Evolutionary conservation across 306 rosid species (phyloP).

Genomic region (Glycine latifolia): DNA sequence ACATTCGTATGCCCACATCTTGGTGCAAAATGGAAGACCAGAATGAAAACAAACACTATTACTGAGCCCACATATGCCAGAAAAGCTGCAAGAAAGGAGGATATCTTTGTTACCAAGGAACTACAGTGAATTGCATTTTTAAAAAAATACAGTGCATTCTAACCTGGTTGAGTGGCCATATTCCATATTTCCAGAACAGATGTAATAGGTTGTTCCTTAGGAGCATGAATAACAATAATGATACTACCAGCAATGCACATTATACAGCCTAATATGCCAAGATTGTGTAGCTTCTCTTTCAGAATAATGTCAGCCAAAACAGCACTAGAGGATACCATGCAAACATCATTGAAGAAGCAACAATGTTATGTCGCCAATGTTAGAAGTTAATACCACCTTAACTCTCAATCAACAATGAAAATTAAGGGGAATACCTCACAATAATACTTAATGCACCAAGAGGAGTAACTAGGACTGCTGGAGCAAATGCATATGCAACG

Average conservation of each 20-base stretch:
- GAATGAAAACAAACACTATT: slow-evolving; percentile 70
- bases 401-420: slow-evolving; percentile 37
- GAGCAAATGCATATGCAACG: slow-evolving; percentile 90
- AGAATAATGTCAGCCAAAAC: slow-evolving; percentile 82
- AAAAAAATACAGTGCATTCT: slow-evolving; percentile 4
- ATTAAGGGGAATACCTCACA: slow-evolving; percentile 63
- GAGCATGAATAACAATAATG: slow-evolving; percentile 80
- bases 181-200: slow-evolving; percentile 83
- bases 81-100: slow-evolving; percentile 64
- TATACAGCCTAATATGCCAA: slow-evolving; percentile 84
- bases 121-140: slow-evolving; percentile 1
- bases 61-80: slow-evolving; percentile 74
- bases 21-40: slow-evolving; percentile 80
- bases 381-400: slow-evolving; percentile 19
- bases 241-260: slow-evolving; percentile 85
- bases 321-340: slow-evolving; percentile 63
- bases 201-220: slow-evolving; percentile 67
- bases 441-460: slow-evolving; percentile 95
- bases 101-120: slow-evolving; percentile 38
- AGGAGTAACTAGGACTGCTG: slow-evolving; percentile 90
- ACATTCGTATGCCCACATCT: slow-evolving; percentile 81
- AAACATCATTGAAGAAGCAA: slow-evolving; percentile 32
- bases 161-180: slow-evolving; percentile 93
- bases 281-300: slow-evolving; percentile 74
- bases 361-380: background rate